Conservation (phyloP, 495 filamentous ascomycete genomes). For the Penicillium pancosmium region DNA sequence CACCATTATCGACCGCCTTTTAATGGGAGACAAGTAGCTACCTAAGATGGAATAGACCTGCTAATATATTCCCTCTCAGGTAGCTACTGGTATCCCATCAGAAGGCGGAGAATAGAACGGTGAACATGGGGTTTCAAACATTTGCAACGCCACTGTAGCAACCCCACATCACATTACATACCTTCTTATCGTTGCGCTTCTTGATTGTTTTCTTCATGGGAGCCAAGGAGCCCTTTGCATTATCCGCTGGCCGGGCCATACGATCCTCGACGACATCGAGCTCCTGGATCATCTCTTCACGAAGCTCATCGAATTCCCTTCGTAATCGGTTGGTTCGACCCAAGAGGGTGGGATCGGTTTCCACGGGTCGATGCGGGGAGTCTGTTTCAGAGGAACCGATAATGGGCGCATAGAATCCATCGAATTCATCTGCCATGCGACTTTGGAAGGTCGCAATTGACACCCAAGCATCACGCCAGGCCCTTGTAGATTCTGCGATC, state of each 20-base stretch:
- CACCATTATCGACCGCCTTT: too few species aligned
- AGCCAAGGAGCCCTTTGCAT: constrained; percentile 70
- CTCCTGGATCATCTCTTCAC: constrained; percentile 73
- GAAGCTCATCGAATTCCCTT: constrained; percentile 72
- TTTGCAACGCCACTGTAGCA: too few species aligned
- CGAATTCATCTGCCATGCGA: constrained; percentile 69
- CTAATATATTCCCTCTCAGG: too few species aligned
- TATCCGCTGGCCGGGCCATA: constrained; percentile 71
- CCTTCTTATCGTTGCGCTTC: constrained; percentile 85
- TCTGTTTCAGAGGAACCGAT: constrained; percentile 62
- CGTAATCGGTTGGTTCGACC: constrained; percentile 69
- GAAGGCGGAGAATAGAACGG: too few species aligned
- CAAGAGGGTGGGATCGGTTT: constrained; percentile 66
- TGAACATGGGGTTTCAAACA: too few species aligned
- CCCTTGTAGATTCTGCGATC: constrained; percentile 80
- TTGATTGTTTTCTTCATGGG: constrained; percentile 91
- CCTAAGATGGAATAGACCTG: too few species aligned
- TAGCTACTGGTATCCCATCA: neutral
- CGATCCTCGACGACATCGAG: constrained; percentile 70
- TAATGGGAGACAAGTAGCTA: too few species aligned
- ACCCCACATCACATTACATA: constrained; percentile 25
- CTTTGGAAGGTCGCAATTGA: constrained; percentile 73
- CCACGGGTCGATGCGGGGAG: constrained; percentile 48
- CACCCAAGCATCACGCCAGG: constrained; percentile 86
- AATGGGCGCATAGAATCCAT: constrained; percentile 82